Evolutionary conservation across 2,329 filamentous ascomycete species (phyloP).

Genomic region (Cercospora zeae-maydis): DNA sequence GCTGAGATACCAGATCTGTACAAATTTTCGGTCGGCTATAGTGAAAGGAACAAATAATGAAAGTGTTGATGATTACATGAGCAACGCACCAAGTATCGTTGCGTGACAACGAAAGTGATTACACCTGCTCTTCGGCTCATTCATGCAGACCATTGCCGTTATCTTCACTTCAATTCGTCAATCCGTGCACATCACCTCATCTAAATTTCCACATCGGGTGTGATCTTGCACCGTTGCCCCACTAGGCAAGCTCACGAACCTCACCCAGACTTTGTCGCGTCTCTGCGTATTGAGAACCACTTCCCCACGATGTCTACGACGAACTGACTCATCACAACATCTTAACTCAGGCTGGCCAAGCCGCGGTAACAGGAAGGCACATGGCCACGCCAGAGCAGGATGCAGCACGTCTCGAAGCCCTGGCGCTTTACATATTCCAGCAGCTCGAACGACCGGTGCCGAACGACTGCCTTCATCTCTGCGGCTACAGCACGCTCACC

Average conservation of each 20-base stretch:
- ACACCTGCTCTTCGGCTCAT: neutral
- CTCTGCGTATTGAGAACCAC: neutral
- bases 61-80: neutral
- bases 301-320: neutral
- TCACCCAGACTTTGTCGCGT: neutral
- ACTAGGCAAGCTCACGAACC: neutral
- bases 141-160: neutral
- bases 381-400: constrained; percentile 6
- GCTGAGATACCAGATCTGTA: neutral
- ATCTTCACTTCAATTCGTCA: neutral
- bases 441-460: constrained; percentile 14
- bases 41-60: too few species aligned
- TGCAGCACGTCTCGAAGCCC: neutral
- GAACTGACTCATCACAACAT: neutral
- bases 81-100: neutral
- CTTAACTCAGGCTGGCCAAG: neutral
- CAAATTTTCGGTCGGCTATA: too few species aligned
- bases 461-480: constrained; percentile 38
- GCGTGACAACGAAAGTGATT: too few species aligned
- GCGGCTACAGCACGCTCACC: constrained; percentile 41
- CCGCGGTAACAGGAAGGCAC: neutral
- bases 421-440: constrained; percentile 6
- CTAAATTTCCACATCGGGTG: constrained; percentile 3
- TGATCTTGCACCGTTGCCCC: neutral
- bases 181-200: neutral